Evolutionary conservation across 83 land plant species (phyloP).

Genomic region (Picea abies): DNA sequence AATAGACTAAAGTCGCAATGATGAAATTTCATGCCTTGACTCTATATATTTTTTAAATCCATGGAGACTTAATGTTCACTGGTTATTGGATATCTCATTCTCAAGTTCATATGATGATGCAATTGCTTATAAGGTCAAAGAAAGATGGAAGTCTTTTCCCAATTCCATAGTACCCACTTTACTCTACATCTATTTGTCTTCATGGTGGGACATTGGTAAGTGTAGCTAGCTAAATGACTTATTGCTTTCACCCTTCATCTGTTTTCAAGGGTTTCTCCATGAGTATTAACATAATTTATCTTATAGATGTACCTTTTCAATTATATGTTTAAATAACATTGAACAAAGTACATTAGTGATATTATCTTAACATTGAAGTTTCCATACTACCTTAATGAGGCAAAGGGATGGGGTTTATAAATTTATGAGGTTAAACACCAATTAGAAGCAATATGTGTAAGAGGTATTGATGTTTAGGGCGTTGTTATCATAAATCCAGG

Average conservation of each 20-base stretch:
- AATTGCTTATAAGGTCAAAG: conserved; percentile 74
- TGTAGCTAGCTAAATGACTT: conserved; percentile 1
- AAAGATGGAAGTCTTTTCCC: conserved; percentile 95
- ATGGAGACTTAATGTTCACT: no score
- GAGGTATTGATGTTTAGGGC: no score
- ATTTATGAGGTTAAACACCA: conserved; percentile 74
- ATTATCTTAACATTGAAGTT: conserved; percentile 52
- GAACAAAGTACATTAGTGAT: background rate
- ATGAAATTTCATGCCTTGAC: no score
- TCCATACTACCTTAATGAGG: conserved; percentile 94
- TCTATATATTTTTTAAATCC: no score
- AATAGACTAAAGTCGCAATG: no score
- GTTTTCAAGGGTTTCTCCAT: background rate
- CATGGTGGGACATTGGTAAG: conserved; percentile 97
- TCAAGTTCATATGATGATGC: conserved; percentile 94
- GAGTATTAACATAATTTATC: background rate
- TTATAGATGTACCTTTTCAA: background rate
- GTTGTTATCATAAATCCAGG: conserved; percentile 11
- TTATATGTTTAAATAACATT: background rate
- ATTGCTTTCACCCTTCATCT: background rate
- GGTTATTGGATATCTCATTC: no score
- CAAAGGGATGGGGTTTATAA: conserved; percentile 91
- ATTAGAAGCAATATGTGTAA: conserved; percentile 49
- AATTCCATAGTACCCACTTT: conserved; percentile 97
- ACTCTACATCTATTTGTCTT: conserved; percentile 95